Percentiles rank a stretch among this genome's conserved stretches.
These are phyloP conservation scores for Hortiboletus campestris DNA, from an alignment of 768 basidiomycete genomes.

Conservation along the genomic window DNA sequence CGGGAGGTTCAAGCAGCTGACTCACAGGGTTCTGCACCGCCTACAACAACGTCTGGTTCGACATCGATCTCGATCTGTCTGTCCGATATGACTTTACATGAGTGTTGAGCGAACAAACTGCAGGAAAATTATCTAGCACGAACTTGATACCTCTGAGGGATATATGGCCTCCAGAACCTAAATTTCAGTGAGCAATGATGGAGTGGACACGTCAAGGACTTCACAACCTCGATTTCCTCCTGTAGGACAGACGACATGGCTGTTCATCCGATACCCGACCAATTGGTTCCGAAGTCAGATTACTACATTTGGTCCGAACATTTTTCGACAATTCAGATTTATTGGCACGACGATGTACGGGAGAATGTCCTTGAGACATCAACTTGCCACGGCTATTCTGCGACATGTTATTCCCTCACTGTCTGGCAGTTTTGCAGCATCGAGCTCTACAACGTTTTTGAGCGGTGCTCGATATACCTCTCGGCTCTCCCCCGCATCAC, in stretches of 20 bases:
- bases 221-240: conserved; percentile 86
- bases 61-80: conserved; percentile 78
- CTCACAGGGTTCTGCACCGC: conserved; percentile 58
- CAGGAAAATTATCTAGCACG: conserved; percentile 43
- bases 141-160: conserved; percentile 89
- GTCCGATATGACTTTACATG: conserved; percentile 77
- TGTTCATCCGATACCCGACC: conserved; percentile 27
- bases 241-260: conserved; percentile 61
- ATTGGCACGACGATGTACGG: neutral
- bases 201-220: conserved; percentile 7
- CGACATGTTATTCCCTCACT: conserved; percentile 7
- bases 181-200: conserved; percentile 10
- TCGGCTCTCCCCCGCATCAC: conserved; percentile 5
- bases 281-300: conserved; percentile 16
- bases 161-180: conserved; percentile 96
- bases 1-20: conserved; percentile 2
- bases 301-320: conserved; percentile 13
- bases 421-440: neutral
- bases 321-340: conserved; percentile 4
- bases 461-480: conserved; percentile 10
- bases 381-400: conserved; percentile 9
- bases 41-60: conserved; percentile 78
- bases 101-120: conserved; percentile 44
- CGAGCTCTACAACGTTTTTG: neutral
- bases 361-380: conserved; percentile 24